phyloP scores from a whole-genome alignment of 1,284 basidiomycete genomes.

The Paramarasmius palmivorus region DNA sequence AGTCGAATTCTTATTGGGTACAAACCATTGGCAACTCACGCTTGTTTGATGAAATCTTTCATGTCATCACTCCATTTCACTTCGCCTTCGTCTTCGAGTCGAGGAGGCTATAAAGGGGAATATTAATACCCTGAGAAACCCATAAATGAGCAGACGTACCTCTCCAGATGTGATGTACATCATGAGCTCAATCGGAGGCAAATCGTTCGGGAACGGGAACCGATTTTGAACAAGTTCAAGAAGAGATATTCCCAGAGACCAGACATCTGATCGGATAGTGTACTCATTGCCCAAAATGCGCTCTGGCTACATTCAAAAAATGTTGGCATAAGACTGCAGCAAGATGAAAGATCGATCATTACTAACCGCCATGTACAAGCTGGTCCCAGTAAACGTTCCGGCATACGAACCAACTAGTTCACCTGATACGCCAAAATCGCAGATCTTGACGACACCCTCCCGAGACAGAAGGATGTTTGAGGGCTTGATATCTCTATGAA shows the following conservation, averaged over 20 bases:
- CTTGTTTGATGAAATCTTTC: conserved; percentile 90
- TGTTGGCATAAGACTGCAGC: conserved; percentile 15
- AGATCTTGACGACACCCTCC: conserved; percentile 87
- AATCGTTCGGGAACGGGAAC: conserved; percentile 93
- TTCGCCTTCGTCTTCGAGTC: conserved; percentile 71
- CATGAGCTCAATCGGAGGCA: conserved; percentile 92
- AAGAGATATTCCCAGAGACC: conserved; percentile 93
- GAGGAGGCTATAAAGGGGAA: conserved; percentile 65
- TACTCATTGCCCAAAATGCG: conserved; percentile 89
- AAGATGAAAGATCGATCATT: conserved; percentile 5
- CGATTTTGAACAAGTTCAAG: conserved; percentile 93
- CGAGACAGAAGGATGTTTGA: conserved; percentile 91
- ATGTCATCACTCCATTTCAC: conserved; percentile 83
- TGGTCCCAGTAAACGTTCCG: conserved; percentile 95
- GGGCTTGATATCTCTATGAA: conserved; percentile 98
- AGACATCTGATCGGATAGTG: conserved; percentile 95
- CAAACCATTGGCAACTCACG: conserved; percentile 52
- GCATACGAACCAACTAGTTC: conserved; percentile 91
- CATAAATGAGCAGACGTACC: conserved; percentile 38
- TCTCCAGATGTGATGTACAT: conserved; percentile 87
- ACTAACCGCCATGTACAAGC: conserved; percentile 96
- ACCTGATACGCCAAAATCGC: conserved; percentile 96
- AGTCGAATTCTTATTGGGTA: conserved; percentile 11
- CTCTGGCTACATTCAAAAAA: conserved; percentile 67
- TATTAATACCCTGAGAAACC: conserved; percentile 12